A percentile compares a stretch with the other conserved stretches of the same genome.
phyloP scores from a whole-genome alignment of 441 rosid species.

The Euphorbia celastroides region DNA sequence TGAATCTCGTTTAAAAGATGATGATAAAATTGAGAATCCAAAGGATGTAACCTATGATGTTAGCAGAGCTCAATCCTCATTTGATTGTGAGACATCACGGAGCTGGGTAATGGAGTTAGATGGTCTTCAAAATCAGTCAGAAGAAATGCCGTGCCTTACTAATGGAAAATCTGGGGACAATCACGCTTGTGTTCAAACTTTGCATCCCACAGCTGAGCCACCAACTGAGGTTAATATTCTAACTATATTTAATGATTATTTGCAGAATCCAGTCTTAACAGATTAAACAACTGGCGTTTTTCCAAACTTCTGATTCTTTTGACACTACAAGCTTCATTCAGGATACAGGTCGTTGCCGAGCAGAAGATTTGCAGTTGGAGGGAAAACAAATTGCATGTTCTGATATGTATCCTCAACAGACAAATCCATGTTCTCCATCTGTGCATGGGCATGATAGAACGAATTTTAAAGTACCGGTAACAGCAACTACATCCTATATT shows the following conservation, averaged over 20 bases:
- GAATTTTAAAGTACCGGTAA: slow-evolving; percentile 21
- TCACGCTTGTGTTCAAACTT: slow-evolving; percentile 27
- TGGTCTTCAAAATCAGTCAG: slow-evolving; percentile 27
- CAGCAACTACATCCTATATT: slow-evolving; percentile 17
- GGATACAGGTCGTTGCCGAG: slow-evolving; percentile 36
- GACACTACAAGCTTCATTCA: slow-evolving; percentile 33
- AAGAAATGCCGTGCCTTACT: slow-evolving; percentile 25
- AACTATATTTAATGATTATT: slow-evolving; percentile 12
- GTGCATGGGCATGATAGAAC: slow-evolving; percentile 16
- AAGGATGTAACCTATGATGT: slow-evolving; percentile 16
- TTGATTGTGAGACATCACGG: slow-evolving; percentile 30
- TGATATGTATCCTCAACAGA: slow-evolving; percentile 20
- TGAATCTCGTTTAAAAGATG: slow-evolving; percentile 19
- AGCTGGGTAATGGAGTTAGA: slow-evolving; percentile 21
- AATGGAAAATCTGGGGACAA: slow-evolving; percentile 33
- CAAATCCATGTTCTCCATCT: slow-evolving; percentile 18
- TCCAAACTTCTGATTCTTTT: slow-evolving; percentile 19
- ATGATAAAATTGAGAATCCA: slow-evolving; percentile 16
- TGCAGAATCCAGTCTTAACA: slow-evolving; percentile 19
- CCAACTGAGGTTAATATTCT: slow-evolving; percentile 41
- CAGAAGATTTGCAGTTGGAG: slow-evolving; percentile 31
- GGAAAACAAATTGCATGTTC: slow-evolving; percentile 4
- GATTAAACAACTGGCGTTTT: not conserved
- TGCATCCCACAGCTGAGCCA: slow-evolving; percentile 24
- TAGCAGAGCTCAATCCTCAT: slow-evolving; percentile 29